These are phyloP conservation scores for Endocalyx cinctus DNA, from an alignment of 2,329 filamentous ascomycete species.

Conservation along the genomic window DNA sequence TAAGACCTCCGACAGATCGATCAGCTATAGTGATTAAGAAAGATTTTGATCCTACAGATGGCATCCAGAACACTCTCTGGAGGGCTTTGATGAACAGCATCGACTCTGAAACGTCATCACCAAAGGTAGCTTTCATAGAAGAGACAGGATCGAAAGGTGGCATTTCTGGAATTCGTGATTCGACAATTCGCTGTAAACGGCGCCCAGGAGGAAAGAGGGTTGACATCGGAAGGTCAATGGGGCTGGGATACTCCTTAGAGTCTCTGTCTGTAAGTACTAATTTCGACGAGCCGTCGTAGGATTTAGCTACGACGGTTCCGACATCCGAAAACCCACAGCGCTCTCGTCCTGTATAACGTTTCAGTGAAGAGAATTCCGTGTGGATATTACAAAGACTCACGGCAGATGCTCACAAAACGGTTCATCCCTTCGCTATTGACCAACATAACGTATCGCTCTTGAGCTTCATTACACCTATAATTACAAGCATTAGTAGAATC, in stretches of 20 bases:
- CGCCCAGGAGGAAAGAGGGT: conserved; percentile 25
- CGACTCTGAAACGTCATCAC: conserved; percentile 67
- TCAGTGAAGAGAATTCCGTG: too few relatives aligned
- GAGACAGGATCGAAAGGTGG: conserved; percentile 60
- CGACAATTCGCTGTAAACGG: conserved; percentile 21
- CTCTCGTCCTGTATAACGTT: too few relatives aligned
- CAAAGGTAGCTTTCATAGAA: conserved; percentile 63
- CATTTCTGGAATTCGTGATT: conserved; percentile 16
- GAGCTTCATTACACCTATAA: conserved; percentile 92
- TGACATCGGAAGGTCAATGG: conserved; percentile 26
- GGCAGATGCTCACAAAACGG: conserved; percentile 64
- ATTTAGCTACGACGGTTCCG: conserved; percentile 64
- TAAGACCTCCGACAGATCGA: conserved; percentile 83
- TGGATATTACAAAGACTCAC: too few relatives aligned
- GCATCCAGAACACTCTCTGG: conserved; percentile 75
- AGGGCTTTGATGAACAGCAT: conserved; percentile 62
- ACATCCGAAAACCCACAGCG: conserved; percentile 91
- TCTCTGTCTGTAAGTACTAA: conserved; percentile 56
- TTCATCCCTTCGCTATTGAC: conserved; percentile 79
- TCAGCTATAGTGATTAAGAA: conserved; percentile 98
- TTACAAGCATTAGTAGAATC: too few relatives aligned
- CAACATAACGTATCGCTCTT: conserved; percentile 91
- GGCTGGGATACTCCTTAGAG: conserved; percentile 19
- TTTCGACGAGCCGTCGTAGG: conserved; percentile 60
- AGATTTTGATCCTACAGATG: conserved; percentile 91